phyloP scores from a whole-genome alignment of 257 asterid species.

The Petrea volubilis region DNA sequence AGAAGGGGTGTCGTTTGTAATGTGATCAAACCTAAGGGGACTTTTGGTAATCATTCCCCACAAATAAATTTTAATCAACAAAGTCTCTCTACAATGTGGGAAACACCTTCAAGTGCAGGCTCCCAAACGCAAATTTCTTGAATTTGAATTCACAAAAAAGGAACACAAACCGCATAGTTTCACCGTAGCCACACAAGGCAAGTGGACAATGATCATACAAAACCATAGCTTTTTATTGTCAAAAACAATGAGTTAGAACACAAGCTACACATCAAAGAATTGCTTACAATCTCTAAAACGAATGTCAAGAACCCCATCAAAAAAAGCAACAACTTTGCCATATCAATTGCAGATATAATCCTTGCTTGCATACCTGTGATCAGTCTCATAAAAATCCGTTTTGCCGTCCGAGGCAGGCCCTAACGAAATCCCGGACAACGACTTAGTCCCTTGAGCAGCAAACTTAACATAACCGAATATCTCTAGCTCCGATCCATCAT shows the following conservation, averaged over 20 bases:
- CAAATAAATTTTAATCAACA: background rate
- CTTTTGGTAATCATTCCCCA: too few relatives aligned
- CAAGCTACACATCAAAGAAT: constrained; percentile 28
- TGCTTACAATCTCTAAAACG: constrained; percentile 21
- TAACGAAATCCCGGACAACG: constrained; percentile 85
- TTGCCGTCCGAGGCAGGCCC: constrained; percentile 87
- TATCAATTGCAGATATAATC: constrained; percentile 69
- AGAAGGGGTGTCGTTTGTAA: too few relatives aligned
- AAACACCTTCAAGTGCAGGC: background rate
- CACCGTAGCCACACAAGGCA: background rate
- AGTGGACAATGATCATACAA: background rate
- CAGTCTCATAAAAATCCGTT: constrained; percentile 77
- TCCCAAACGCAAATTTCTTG: background rate
- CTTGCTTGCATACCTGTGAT: constrained; percentile 85
- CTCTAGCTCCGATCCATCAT: constrained; percentile 75
- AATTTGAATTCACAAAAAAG: background rate
- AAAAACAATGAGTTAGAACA: constrained; percentile 24
- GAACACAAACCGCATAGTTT: background rate
- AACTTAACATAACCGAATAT: constrained; percentile 70
- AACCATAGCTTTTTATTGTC: background rate
- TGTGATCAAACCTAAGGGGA: too few relatives aligned
- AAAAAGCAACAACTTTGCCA: constrained; percentile 13
- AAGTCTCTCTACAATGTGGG: too few relatives aligned
- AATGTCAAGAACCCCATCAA: constrained; percentile 34
- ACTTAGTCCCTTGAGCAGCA: constrained; percentile 60